Percentiles rank a stretch among this genome's conserved stretches.
Conservation (phyloP, 257 asterid genomes). For the Forsythia viridissima region DNA sequence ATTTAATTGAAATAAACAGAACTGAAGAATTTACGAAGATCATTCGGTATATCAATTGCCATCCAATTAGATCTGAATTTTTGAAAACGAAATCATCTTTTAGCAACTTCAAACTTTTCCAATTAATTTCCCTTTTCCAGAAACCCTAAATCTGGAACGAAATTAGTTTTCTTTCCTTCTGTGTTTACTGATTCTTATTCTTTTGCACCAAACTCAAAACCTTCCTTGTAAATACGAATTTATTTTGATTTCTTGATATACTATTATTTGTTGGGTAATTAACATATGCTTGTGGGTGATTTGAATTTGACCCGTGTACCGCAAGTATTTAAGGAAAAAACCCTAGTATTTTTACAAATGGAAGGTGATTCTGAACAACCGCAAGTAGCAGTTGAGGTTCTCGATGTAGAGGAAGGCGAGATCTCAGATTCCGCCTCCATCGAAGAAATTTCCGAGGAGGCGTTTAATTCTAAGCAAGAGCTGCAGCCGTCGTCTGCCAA, state of each 20-base stretch:
- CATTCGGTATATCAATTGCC: neutral
- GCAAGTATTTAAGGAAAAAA: constrained; percentile 22
- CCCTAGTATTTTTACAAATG: constrained; percentile 38
- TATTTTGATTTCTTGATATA: neutral
- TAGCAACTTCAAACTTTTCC: neutral
- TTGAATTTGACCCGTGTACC: constrained; percentile 33
- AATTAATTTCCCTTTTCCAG: neutral
- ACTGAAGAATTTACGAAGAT: neutral
- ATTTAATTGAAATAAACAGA: neutral
- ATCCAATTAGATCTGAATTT: neutral
- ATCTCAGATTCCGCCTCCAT: constrained; percentile 86
- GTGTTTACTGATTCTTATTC: neutral
- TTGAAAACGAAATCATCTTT: neutral
- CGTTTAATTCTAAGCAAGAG: constrained; percentile 49
- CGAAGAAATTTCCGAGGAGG: constrained; percentile 76
- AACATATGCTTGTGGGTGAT: constrained; percentile 31
- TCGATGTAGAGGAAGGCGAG: constrained; percentile 91
- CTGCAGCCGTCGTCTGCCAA: constrained; percentile 20
- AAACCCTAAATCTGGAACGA: neutral
- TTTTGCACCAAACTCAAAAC: neutral
- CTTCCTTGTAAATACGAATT: neutral
- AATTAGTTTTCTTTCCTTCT: neutral
- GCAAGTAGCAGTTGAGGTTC: constrained; percentile 33
- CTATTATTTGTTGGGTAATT: neutral
- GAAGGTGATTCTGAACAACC: constrained; percentile 53